Evolutionary conservation across 148 eudicot species (phyloP).

Genomic region (Heliamphora exappendiculata): DNA sequence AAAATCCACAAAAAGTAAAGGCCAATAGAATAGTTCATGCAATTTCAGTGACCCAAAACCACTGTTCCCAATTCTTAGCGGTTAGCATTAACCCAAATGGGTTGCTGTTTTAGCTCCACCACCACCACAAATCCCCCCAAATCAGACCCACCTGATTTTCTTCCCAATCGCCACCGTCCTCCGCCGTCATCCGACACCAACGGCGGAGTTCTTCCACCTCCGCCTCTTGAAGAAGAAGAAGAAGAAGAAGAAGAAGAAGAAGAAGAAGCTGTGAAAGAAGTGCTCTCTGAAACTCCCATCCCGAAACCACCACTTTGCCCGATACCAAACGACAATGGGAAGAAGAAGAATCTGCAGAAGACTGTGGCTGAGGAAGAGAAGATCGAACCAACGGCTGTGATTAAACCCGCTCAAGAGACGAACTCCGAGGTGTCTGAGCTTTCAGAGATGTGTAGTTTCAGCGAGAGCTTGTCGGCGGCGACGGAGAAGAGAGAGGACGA

Average conservation of each 20-base stretch:
- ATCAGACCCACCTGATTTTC: constrained; percentile 5
- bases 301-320: constrained; percentile 12
- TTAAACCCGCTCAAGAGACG: constrained; percentile 9
- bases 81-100: background rate
- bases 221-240: background rate
- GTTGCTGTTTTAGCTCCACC: constrained; percentile 13
- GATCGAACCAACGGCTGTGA: constrained; percentile 7
- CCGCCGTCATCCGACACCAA: background rate
- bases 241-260: constrained; percentile 36
- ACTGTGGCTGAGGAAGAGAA: background rate
- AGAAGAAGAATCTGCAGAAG: background rate
- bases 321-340: background rate
- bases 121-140: background rate
- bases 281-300: constrained; percentile 33
- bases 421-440: constrained; percentile 19
- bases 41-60: no score
- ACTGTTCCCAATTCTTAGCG: no score
- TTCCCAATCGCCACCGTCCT: no score
- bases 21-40: no score
- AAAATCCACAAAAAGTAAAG: no score
- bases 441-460: constrained; percentile 25
- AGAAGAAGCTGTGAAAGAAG: constrained; percentile 44
- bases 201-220: background rate
- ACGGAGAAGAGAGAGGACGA: constrained; percentile 11
- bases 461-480: constrained; percentile 29